Percentiles rank a stretch among this genome's conserved stretches.
Evolutionary conservation across 257 asterid species (phyloP).

Genomic region (Solanum acaule): DNA sequence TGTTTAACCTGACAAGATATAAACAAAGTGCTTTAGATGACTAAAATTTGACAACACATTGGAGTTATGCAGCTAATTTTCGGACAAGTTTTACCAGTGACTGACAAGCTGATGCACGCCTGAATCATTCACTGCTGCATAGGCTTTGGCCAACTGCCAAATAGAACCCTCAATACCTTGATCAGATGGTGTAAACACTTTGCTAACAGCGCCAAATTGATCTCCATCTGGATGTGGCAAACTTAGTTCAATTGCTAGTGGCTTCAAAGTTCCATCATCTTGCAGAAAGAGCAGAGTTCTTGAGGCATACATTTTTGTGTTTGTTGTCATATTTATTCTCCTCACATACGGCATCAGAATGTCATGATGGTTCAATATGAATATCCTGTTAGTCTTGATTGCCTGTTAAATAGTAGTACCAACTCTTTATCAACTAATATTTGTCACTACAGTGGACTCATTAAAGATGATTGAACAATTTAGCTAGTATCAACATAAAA

Average conservation of each 20-base stretch:
- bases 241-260: conserved; percentile 15
- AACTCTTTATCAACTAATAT: neutral
- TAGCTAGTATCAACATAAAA: neutral
- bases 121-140: conserved; percentile 17
- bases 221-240: conserved; percentile 16
- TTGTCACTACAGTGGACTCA: neutral
- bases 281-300: conserved; percentile 14
- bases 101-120: conserved; percentile 19
- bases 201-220: conserved; percentile 8
- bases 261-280: conserved; percentile 11
- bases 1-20: conserved; percentile 28
- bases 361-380: conserved; percentile 19
- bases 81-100: conserved; percentile 8
- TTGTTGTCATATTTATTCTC: conserved; percentile 11
- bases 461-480: neutral
- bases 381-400: conserved; percentile 2
- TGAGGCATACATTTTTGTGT: conserved; percentile 11
- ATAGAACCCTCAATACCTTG: conserved; percentile 3
- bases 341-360: conserved; percentile 10
- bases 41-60: neutral
- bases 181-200: conserved; percentile 17
- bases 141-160: conserved; percentile 24
- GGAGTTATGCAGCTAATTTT: neutral
- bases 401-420: conserved; percentile 2
- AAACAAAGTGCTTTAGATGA: neutral